These are phyloP conservation scores for Tolypocladium ophioglossoides DNA, from an alignment of 2,329 filamentous ascomycete species.

Conservation along the genomic window DNA sequence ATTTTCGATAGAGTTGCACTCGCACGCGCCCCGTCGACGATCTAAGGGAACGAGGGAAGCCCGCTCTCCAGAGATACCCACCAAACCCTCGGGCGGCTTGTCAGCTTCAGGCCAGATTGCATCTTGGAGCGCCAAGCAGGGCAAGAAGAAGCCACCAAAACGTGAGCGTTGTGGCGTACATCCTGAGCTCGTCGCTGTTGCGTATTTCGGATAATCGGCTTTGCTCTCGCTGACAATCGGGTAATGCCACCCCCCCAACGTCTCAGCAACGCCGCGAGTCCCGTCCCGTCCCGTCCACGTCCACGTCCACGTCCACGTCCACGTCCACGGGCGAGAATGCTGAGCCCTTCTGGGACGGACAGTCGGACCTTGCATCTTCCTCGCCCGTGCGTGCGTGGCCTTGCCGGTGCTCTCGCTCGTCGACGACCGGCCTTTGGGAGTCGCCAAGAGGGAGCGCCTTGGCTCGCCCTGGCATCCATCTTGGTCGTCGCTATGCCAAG, in stretches of 20 bases:
- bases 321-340: neutral
- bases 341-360: neutral
- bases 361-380: neutral
- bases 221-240: neutral
- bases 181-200: neutral
- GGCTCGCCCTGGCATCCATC: neutral
- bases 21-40: neutral
- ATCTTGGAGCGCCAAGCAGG: neutral
- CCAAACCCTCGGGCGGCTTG: neutral
- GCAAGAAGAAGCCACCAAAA: neutral
- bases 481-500: slow-evolving; percentile 1
- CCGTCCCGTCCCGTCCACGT: too few species aligned
- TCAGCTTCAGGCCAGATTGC: neutral
- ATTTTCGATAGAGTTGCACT: neutral
- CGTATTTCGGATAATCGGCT: slow-evolving; percentile 2
- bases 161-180: neutral
- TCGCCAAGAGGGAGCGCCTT: neutral
- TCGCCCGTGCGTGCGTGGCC: neutral
- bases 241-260: neutral
- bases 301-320: too few species aligned
- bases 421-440: too few species aligned
- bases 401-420: neutral
- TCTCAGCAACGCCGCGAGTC: neutral
- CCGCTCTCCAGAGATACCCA: neutral
- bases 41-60: neutral